A percentile compares a stretch with the other conserved stretches of the same genome.
These are phyloP conservation scores for Petunia axillaris DNA, from an alignment of 257 asterid genomes.

Conservation along the genomic window DNA sequence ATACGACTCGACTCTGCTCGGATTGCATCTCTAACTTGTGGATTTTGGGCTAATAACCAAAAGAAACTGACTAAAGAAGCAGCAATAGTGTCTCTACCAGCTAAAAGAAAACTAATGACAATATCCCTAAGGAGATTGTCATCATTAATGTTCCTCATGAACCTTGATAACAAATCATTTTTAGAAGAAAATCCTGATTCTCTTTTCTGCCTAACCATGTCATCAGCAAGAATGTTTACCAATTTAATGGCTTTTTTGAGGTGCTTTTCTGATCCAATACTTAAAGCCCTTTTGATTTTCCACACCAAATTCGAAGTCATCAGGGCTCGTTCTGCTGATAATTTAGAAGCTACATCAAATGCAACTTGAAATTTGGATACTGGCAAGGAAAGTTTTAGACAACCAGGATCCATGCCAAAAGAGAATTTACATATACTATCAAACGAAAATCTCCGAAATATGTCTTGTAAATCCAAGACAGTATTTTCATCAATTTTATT, in stretches of 20 bases:
- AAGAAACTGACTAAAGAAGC: conserved; percentile 65
- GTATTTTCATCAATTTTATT: neutral
- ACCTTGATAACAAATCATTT: conserved; percentile 50
- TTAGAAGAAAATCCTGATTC: conserved; percentile 1
- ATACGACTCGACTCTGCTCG: conserved; percentile 37
- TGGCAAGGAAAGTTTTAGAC: conserved; percentile 54
- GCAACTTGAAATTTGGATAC: conserved; percentile 52
- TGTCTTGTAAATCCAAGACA: conserved; percentile 65
- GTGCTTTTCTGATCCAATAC: conserved; percentile 58
- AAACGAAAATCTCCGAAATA: conserved; percentile 65
- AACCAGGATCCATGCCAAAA: conserved; percentile 72
- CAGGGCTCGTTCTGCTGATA: conserved; percentile 68
- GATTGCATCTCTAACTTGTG: conserved; percentile 28
- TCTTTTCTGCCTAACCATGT: conserved; percentile 35
- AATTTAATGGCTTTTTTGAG: conserved; percentile 51
- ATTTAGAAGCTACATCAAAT: conserved; percentile 67
- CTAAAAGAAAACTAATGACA: conserved; percentile 65
- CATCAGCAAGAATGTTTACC: conserved; percentile 38
- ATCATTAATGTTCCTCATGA: conserved; percentile 50
- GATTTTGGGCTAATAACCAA: conserved; percentile 41
- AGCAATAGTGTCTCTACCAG: conserved; percentile 75
- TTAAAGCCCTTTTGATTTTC: conserved; percentile 59
- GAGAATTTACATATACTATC: conserved; percentile 30
- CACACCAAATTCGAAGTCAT: conserved; percentile 56
- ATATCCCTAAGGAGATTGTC: conserved; percentile 59